Evolutionary conservation across 1,284 basidiomycete species (phyloP).

Genomic region (Ustilago sp.): DNA sequence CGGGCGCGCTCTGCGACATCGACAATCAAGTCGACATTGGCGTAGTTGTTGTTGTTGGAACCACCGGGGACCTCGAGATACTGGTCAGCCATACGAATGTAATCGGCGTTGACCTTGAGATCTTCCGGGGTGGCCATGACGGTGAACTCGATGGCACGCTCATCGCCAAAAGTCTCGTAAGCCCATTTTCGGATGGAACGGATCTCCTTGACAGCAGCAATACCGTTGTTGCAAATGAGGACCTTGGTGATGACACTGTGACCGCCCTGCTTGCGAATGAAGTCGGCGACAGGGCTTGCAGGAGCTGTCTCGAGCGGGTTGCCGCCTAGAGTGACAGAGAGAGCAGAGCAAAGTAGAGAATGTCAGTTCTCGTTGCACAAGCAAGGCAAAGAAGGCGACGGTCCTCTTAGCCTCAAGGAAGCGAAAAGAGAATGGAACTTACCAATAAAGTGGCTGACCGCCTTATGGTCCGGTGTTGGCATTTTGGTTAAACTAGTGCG

Average conservation of each 20-base stretch:
- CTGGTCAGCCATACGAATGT: slow-evolving; percentile 99
- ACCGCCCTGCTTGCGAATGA: slow-evolving; percentile 89
- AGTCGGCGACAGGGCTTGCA: slow-evolving; percentile 84
- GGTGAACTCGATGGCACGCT: slow-evolving; percentile 96
- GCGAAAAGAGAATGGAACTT: slow-evolving; percentile 16
- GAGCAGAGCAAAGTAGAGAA: background rate
- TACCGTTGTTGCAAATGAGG: slow-evolving; percentile 76
- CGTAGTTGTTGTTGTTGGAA: slow-evolving; percentile 99
- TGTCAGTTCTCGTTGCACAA: slow-evolving; percentile 5
- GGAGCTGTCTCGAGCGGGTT: slow-evolving; percentile 88
- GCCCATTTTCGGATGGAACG: slow-evolving; percentile 99
- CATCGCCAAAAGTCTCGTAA: slow-evolving; percentile 97
- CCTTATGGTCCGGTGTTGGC: slow-evolving; percentile 61
- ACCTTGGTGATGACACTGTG: slow-evolving; percentile 99
- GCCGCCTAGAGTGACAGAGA: slow-evolving; percentile 76
- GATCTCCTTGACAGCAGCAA: slow-evolving; percentile 99
- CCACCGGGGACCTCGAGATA: slow-evolving; percentile 99
- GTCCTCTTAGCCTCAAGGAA: background rate
- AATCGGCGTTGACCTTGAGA: slow-evolving; percentile 95
- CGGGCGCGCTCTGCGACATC: slow-evolving; percentile 97
- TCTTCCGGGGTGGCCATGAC: slow-evolving; percentile 99
- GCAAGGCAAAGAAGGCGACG: no score
- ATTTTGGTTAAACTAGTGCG: slow-evolving; percentile 20
- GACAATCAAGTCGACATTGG: slow-evolving; percentile 98
- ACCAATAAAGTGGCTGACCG: slow-evolving; percentile 66